Percentiles rank a stretch among this genome's conserved stretches.
phyloP scores from a whole-genome alignment of 2,329 filamentous ascomycete species.

The Cercospora citrullina region DNA sequence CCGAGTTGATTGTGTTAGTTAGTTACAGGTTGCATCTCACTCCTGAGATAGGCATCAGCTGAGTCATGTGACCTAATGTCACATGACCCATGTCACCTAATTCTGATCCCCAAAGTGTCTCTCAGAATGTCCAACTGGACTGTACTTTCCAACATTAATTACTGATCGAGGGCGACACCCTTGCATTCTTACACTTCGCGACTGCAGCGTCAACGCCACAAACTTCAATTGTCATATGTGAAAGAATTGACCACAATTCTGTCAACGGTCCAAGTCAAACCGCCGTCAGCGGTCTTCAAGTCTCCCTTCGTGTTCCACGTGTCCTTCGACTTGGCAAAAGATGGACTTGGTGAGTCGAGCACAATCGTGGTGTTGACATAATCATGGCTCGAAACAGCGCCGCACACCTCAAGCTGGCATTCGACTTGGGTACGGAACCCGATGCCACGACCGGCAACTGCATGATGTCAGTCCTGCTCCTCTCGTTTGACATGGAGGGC shows the following conservation, averaged over 20 bases:
- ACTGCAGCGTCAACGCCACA: too few relatives aligned
- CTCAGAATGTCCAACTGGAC: too few relatives aligned
- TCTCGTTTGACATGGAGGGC: too few relatives aligned
- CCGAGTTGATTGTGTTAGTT: too few relatives aligned
- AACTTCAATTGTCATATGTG: neutral
- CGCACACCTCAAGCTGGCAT: slow-evolving; percentile 3
- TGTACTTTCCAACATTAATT: too few relatives aligned
- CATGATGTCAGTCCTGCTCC: neutral
- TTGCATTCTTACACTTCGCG: too few relatives aligned
- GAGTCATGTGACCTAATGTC: too few relatives aligned
- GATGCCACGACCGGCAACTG: neutral
- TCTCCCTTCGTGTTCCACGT: neutral
- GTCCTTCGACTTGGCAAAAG: neutral
- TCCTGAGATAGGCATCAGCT: too few relatives aligned
- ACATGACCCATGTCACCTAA: too few relatives aligned
- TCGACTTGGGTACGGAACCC: slow-evolving; percentile 1
- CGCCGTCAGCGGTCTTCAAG: neutral
- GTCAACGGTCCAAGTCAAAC: slow-evolving; percentile 1
- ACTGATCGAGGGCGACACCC: too few relatives aligned
- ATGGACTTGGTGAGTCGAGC: neutral
- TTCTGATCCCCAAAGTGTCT: too few relatives aligned
- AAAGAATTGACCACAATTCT: neutral
- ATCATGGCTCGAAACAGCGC: neutral
- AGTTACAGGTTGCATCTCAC: too few relatives aligned
- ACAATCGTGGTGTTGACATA: neutral